Percentiles rank a stretch among this genome's conserved stretches.
These are phyloP conservation scores for Picea sitchensis DNA, from an alignment of 75 land plant species.

Conservation along the genomic window DNA sequence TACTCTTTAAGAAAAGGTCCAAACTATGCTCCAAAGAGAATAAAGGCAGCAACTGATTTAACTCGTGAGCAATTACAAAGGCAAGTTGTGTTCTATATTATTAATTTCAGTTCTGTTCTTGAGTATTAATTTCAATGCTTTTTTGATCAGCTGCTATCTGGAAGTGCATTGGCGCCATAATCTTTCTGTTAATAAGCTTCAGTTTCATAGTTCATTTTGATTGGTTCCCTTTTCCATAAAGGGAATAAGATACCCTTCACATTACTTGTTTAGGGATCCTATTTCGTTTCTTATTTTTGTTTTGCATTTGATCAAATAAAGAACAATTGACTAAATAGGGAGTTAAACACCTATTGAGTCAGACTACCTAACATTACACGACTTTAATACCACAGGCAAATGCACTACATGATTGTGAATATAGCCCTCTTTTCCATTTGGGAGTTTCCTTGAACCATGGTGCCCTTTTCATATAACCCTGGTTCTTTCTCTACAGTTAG, in stretches of 20 bases:
- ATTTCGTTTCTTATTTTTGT: neutral
- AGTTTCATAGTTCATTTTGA: neutral
- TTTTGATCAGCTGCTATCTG: neutral
- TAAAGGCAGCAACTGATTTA: constrained; percentile 83
- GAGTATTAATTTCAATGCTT: neutral
- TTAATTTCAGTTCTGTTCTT: neutral
- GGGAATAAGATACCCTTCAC: neutral
- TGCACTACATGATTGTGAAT: too few species aligned
- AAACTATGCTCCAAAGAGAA: constrained; percentile 71
- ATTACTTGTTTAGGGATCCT: neutral
- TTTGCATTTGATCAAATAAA: too few species aligned
- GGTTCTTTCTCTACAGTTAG: too few species aligned
- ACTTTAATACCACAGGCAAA: too few species aligned
- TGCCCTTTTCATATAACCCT: too few species aligned
- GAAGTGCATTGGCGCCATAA: neutral
- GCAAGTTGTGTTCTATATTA: constrained; percentile 29
- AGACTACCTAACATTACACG: too few species aligned
- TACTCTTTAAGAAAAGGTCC: constrained; percentile 79
- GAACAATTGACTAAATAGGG: too few species aligned
- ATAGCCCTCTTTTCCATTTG: too few species aligned
- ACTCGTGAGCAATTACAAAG: constrained; percentile 81
- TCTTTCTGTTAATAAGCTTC: neutral
- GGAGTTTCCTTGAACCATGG: too few species aligned
- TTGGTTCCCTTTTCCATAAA: neutral
- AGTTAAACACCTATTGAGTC: too few species aligned